phyloP scores from a whole-genome alignment of 2,329 filamentous ascomycete species.

The Colletotrichum sp. region DNA sequence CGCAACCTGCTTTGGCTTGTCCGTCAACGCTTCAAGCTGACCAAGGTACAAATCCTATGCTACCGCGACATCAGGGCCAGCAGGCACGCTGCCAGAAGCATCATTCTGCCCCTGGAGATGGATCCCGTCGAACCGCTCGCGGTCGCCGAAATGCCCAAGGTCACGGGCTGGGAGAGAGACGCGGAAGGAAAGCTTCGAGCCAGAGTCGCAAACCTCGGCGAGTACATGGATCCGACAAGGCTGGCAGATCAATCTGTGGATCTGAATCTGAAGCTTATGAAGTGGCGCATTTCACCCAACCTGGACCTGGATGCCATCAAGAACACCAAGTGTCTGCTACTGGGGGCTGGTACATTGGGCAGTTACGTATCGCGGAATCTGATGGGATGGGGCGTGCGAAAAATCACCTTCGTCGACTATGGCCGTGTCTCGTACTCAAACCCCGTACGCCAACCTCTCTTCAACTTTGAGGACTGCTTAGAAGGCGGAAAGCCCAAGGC shows the following conservation, averaged over 20 bases:
- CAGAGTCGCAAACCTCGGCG: slow-evolving; percentile 81
- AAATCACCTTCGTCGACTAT: slow-evolving; percentile 96
- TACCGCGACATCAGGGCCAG: slow-evolving; percentile 84
- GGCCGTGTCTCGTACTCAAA: slow-evolving; percentile 95
- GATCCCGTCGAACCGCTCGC: slow-evolving; percentile 50
- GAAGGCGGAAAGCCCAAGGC: slow-evolving; percentile 88
- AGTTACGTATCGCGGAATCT: slow-evolving; percentile 92
- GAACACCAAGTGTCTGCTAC: slow-evolving; percentile 84
- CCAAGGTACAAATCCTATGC: slow-evolving; percentile 82
- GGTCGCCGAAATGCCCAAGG: slow-evolving; percentile 74
- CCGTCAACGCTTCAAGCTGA: slow-evolving; percentile 79
- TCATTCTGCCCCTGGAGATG: slow-evolving; percentile 73
- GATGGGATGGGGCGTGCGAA: slow-evolving; percentile 93
- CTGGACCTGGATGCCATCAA: slow-evolving; percentile 90
- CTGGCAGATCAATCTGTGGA: slow-evolving; percentile 95
- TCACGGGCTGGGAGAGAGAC: slow-evolving; percentile 94
- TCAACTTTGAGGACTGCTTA: slow-evolving; percentile 87
- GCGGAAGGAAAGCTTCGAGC: slow-evolving; percentile 77
- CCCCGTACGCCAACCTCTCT: slow-evolving; percentile 92
- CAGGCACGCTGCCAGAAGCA: slow-evolving; percentile 81
- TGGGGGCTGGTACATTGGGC: slow-evolving; percentile 91
- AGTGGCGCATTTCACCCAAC: slow-evolving; percentile 92
- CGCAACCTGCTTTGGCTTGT: slow-evolving; percentile 88
- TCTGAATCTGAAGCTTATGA: slow-evolving; percentile 96
- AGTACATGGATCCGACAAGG: slow-evolving; percentile 90